These are phyloP conservation scores for Puya raimondii DNA, from an alignment of 176 grass and related monocot species.

Conservation along the genomic window DNA sequence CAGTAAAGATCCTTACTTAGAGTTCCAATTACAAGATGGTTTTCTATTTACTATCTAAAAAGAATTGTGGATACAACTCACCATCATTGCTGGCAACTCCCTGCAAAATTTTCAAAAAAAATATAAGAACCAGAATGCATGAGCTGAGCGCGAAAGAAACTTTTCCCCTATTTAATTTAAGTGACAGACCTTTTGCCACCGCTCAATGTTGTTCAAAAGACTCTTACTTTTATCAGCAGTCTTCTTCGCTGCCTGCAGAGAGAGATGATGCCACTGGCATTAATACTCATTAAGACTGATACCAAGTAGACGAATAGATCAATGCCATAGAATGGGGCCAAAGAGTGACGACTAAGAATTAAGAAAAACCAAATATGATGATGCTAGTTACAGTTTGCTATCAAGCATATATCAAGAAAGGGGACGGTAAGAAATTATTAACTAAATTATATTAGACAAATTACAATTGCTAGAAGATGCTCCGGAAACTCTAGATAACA, in stretches of 20 bases:
- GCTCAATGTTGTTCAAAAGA: constrained; percentile 84
- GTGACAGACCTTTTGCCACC: constrained; percentile 93
- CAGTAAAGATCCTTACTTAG: background rate
- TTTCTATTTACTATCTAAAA: background rate
- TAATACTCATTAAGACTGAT: background rate
- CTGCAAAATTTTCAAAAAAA: constrained; percentile 51
- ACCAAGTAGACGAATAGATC: no score
- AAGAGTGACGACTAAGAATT: background rate
- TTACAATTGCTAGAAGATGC: no score
- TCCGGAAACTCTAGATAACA: no score
- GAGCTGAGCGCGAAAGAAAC: constrained; percentile 5
- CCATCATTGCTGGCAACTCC: constrained; percentile 87
- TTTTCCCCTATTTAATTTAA: constrained; percentile 14
- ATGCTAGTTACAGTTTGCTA: no score
- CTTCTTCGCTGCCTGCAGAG: constrained; percentile 82
- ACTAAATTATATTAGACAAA: no score
- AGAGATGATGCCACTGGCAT: background rate
- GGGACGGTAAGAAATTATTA: no score
- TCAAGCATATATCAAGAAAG: no score
- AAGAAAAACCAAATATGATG: background rate
- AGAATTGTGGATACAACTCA: constrained; percentile 40
- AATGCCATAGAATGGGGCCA: background rate
- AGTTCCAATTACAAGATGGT: background rate
- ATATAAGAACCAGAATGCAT: constrained; percentile 21
- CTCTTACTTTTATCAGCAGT: constrained; percentile 64